Evolutionary conservation across 352 stramenopile species (phyloP).

Genomic region (Globisporangium nagaii): DNA sequence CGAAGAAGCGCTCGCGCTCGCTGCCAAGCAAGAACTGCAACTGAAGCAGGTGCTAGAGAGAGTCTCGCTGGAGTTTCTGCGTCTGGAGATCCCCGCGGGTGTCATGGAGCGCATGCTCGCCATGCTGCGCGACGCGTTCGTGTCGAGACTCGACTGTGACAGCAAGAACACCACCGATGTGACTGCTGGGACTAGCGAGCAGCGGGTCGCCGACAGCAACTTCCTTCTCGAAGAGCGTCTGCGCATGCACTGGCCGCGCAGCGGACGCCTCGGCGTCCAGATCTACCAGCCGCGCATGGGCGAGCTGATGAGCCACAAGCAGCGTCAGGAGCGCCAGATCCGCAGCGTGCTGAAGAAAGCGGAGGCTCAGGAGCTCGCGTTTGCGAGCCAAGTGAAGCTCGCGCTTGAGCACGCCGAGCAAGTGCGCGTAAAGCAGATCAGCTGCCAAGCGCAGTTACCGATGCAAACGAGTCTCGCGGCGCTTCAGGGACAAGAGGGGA

Average conservation of each 20-base stretch:
- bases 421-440: constrained; percentile 38
- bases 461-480: constrained; percentile 70
- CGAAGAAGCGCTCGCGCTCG: neutral
- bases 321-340: constrained; percentile 67
- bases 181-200: constrained; percentile 21
- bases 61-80: constrained; percentile 26
- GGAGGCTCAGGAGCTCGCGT: constrained; percentile 40
- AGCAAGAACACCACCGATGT: constrained; percentile 14
- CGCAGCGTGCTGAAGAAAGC: constrained; percentile 51
- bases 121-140: constrained; percentile 32
- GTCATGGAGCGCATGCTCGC: constrained; percentile 20
- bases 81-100: constrained; percentile 20
- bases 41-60: constrained; percentile 16
- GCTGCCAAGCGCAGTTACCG: constrained; percentile 56
- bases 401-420: constrained; percentile 27
- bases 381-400: constrained; percentile 25
- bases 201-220: constrained; percentile 31
- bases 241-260: constrained; percentile 85
- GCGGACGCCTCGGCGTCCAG: constrained; percentile 77
- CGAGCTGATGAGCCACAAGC: constrained; percentile 74
- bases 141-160: constrained; percentile 37
- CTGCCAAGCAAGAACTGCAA: neutral
- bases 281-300: constrained; percentile 80
- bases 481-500: constrained; percentile 81
- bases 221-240: constrained; percentile 79